Evolutionary conservation across 345 rosid species (phyloP).

Genomic region (Hibiscus trionum): DNA sequence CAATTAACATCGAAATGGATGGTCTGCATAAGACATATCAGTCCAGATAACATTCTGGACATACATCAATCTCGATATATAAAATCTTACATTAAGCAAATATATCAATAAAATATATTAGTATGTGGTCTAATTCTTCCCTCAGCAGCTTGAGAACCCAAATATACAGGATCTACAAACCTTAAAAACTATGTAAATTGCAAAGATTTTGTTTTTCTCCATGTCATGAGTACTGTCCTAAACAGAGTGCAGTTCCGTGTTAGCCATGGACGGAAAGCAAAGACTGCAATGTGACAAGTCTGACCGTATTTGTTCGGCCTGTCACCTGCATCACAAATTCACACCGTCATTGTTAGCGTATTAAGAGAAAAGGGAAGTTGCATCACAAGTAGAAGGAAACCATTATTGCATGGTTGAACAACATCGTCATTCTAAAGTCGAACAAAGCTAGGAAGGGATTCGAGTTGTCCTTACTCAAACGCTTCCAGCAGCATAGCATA

Average conservation of each 20-base stretch:
- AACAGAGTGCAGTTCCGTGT: background rate
- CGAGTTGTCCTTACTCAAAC: background rate
- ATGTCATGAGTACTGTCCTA: background rate
- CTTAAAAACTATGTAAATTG: background rate
- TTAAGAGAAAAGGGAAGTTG: background rate
- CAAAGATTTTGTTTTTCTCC: background rate
- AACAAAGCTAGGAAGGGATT: background rate
- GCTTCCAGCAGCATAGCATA: background rate
- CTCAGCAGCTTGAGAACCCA: background rate
- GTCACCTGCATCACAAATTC: background rate
- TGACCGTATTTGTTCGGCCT: background rate
- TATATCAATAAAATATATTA: background rate
- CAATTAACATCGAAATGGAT: background rate
- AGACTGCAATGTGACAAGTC: background rate
- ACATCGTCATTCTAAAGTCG: too few relatives aligned
- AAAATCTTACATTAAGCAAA: background rate
- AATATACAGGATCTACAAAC: background rate
- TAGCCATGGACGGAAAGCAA: background rate
- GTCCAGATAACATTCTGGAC: background rate
- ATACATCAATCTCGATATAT: background rate
- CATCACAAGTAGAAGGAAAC: too few relatives aligned
- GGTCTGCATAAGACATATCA: background rate
- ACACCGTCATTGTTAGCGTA: background rate
- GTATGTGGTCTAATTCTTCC: background rate
- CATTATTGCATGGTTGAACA: too few relatives aligned